phyloP scores from a whole-genome alignment of 2,329 filamentous ascomycete genomes.

The Emergomyces pasteurianus region DNA sequence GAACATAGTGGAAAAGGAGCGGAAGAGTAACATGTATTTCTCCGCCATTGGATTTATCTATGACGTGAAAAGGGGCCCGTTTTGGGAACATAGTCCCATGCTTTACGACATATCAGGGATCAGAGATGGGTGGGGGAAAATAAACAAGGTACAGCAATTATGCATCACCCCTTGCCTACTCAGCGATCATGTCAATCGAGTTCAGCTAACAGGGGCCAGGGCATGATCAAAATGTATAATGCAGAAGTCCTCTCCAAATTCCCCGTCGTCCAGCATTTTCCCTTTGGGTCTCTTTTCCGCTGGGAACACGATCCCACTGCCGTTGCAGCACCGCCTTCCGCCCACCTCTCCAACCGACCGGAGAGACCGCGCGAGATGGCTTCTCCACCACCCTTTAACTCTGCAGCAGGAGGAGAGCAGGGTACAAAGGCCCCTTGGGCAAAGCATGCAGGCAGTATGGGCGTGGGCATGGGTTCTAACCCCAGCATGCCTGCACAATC shows the following conservation, averaged over 20 bases:
- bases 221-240: slow-evolving; percentile 99
- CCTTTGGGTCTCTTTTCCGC: slow-evolving; percentile 66
- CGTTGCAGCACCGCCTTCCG: slow-evolving; percentile 34
- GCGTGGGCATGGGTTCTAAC: slow-evolving; percentile 13
- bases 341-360: slow-evolving; percentile 36
- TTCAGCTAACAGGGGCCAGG: slow-evolving; percentile 35
- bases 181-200: neutral
- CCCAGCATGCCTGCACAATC: slow-evolving; percentile 17
- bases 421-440: slow-evolving; percentile 28
- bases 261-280: slow-evolving; percentile 95
- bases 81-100: slow-evolving; percentile 94
- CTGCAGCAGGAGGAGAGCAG: slow-evolving; percentile 10
- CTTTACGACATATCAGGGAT: slow-evolving; percentile 91
- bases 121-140: slow-evolving; percentile 90
- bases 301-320: slow-evolving; percentile 60
- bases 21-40: slow-evolving; percentile 75
- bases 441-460: slow-evolving; percentile 10
- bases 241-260: slow-evolving; percentile 94
- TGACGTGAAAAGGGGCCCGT: slow-evolving; percentile 90
- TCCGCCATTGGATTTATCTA: slow-evolving; percentile 93
- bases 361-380: neutral
- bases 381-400: slow-evolving; percentile 1
- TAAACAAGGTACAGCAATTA: slow-evolving; percentile 59
- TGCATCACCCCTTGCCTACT: neutral
- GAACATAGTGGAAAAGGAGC: slow-evolving; percentile 52